A percentile compares a stretch with the other conserved stretches of the same genome.
Evolutionary conservation across 2,329 filamentous ascomycete species (phyloP).

Genomic region (Monosporascus sp.): DNA sequence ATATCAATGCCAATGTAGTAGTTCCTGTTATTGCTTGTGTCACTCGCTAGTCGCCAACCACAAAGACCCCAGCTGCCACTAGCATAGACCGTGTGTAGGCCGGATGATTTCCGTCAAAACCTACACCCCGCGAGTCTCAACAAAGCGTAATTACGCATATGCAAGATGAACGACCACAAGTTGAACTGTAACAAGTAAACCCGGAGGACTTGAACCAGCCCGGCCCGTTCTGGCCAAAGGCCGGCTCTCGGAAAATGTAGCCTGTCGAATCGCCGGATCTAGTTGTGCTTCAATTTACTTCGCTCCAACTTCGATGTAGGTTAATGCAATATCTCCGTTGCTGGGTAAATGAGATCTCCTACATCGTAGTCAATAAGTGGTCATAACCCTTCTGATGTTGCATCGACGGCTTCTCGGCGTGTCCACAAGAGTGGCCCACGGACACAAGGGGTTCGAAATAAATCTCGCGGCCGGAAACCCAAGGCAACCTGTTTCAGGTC

Average conservation of each 20-base stretch:
- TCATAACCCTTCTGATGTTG: background rate
- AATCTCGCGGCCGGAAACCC: background rate
- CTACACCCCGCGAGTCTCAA: too few relatives aligned
- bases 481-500: background rate
- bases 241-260: too few relatives aligned
- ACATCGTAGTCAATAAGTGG: background rate
- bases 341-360: background rate
- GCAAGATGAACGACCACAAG: background rate
- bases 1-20: background rate
- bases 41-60: background rate
- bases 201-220: too few relatives aligned
- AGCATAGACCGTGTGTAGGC: too few relatives aligned
- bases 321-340: background rate
- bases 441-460: background rate
- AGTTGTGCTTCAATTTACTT: background rate
- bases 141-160: too few relatives aligned
- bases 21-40: too few relatives aligned
- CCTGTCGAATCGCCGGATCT: too few relatives aligned
- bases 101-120: too few relatives aligned
- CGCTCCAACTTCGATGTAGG: background rate
- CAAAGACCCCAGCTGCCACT: background rate
- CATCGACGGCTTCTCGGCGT: background rate
- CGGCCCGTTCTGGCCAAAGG: too few relatives aligned
- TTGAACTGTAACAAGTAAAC: too few relatives aligned
- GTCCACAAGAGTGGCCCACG: background rate